Evolutionary conservation across 306 rosid species (phyloP).

Genomic region (Rosa rugosa): DNA sequence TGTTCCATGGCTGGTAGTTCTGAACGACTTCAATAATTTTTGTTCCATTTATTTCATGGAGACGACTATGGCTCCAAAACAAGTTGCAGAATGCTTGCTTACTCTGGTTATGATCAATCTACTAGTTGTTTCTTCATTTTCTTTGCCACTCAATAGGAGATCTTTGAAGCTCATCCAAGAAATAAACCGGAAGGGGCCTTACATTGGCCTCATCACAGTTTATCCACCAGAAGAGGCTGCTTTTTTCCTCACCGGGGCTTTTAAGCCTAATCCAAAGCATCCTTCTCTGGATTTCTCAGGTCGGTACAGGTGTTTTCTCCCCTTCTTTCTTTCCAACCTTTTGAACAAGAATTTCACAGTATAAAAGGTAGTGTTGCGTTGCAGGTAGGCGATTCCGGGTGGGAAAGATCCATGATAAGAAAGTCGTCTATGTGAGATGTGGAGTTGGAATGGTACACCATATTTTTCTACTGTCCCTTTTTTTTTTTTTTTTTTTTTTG

Average conservation of each 20-base stretch:
- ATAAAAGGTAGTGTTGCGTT: background rate
- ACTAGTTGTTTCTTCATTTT: conserved; percentile 4
- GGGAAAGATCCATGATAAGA: conserved; percentile 39
- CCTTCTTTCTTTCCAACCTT: background rate
- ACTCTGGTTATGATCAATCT: conserved; percentile 11
- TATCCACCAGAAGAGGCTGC: conserved; percentile 39
- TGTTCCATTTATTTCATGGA: background rate
- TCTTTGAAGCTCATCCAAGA: conserved; percentile 10
- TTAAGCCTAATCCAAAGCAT: conserved; percentile 32
- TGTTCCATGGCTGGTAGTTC: background rate
- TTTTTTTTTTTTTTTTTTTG: too few species aligned
- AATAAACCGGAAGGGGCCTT: conserved; percentile 37
- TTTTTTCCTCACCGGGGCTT: conserved; percentile 31
- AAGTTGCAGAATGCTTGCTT: conserved; percentile 3
- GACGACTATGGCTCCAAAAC: conserved; percentile 3
- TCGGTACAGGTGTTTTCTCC: background rate
- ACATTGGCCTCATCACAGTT: conserved; percentile 46
- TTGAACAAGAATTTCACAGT: background rate
- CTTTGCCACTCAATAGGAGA: conserved; percentile 20
- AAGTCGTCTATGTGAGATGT: conserved; percentile 46
- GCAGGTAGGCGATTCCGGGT: conserved; percentile 45
- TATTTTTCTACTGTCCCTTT: background rate
- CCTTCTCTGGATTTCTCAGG: conserved; percentile 50
- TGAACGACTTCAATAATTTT: background rate
- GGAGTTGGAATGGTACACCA: conserved; percentile 41